Base-by-base conservation (phyloP, 2,329 filamentous ascomycete species). In the Botrytis deweyae region DNA sequence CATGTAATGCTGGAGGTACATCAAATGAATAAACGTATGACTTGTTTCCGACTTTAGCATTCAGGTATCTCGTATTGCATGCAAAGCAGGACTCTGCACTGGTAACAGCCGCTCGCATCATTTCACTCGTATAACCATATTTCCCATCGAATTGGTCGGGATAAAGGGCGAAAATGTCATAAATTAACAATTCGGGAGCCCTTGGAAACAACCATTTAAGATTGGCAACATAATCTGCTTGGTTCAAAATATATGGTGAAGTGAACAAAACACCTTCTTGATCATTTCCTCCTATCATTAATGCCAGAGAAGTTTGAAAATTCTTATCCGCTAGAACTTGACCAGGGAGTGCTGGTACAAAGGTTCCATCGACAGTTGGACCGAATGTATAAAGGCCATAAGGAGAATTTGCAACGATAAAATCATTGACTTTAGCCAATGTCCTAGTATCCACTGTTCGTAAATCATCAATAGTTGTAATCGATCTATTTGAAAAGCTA, bases 1-100 rank as follows among this genome's bases (percentile, higher is more conserved):
- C 86, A 77, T 90, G 88, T 46, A 87, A 81, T 7, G 83, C 87
- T 0, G 87, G 87, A 0, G 85, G 84, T 0, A 87, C 83, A 42
- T 83, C 81, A 77, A 89, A 89, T 33, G 85, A 79, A 80, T 89
- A 89, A 3, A 82, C 82, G 79, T 86, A 87, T 0, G 86, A 85
- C 12, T 83, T 70, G 78, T 87, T 86, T 22, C 78, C 77, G 78
- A 82, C 85, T 25, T 84, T 87, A 1, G 79, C 80, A 73, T 83
- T 83, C 8, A 89, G 82, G 76, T 84, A 88, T 77, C 85, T 82
- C 20, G 86, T 85, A 76, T 87, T 87, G 83, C 88, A 89, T 49
- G 81, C 81, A 76, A 88, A 87, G 72, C 80, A 74, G 9, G 79
- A 74, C 73, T 89, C 87, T 12, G 83, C 79, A 52, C 83, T 79